A percentile compares a stretch with the other conserved stretches of the same genome.
These are phyloP conservation scores for Ceratocystis eucalypticola DNA, from an alignment of 2,329 filamentous ascomycete genomes.

Conservation along the genomic window DNA sequence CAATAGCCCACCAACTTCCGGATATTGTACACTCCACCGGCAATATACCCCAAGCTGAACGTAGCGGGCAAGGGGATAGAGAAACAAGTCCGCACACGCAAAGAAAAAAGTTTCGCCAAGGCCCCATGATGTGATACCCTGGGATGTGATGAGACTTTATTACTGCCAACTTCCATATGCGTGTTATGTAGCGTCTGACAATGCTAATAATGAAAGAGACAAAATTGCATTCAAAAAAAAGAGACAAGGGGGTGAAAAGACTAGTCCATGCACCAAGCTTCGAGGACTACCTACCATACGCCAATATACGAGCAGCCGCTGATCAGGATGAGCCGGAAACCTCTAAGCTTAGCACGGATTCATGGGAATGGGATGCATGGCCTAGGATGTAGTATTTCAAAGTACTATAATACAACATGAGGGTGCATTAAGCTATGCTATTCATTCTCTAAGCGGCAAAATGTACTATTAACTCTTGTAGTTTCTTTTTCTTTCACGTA, in stretches of 20 bases:
- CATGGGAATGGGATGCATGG: not conserved
- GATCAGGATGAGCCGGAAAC: not conserved
- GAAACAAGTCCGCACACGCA: not conserved
- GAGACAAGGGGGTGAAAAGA: not conserved
- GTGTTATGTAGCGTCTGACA: not conserved
- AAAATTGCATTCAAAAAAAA: not conserved
- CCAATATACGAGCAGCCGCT: not conserved
- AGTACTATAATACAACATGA: not conserved
- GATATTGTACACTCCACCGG: too few species aligned
- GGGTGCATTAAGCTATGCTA: not conserved
- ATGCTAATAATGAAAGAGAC: not conserved
- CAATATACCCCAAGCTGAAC: not conserved
- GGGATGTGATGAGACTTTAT: not conserved
- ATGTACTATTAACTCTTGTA: not conserved
- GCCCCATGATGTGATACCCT: not conserved
- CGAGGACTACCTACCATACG: not conserved
- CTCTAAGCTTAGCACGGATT: not conserved
- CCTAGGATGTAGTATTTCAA: not conserved
- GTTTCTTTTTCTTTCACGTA: not conserved
- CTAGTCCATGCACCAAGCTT: not conserved
- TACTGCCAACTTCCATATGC: not conserved
- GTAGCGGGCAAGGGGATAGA: not conserved
- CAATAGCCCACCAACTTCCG: too few species aligned
- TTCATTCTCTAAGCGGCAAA: not conserved
- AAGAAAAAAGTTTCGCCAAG: not conserved